Base-by-base conservation (phyloP, 345 rosid species). In the Eucalyptus coolabah region DNA sequence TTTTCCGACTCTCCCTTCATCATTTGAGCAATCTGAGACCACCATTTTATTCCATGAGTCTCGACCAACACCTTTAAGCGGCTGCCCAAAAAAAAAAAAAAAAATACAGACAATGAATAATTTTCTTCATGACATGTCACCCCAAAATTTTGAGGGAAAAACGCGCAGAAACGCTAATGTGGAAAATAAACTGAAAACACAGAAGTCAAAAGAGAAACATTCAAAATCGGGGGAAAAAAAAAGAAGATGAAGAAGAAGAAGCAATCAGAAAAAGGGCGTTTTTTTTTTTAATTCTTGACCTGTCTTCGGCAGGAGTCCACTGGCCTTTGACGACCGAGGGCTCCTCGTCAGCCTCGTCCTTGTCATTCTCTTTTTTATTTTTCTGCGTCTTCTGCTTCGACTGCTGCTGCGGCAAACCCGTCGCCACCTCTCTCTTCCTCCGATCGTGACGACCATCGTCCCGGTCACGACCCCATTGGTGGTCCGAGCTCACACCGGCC, bases 1-100 rank as follows among this genome's bases (percentile, higher is more conserved):
- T 90, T 97, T 97, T 17, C 97, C 99, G 1, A 93, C 92, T 90
- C 99, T 95, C 40, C 98, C 4, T 88, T 86, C 53, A 97, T 89
- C 91, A 93, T 90, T 81, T 91, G 93, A 4, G 98, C 96, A 5
- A 96, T 94, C 32, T 91, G 93, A 37, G 98, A 91, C 99, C 99
- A 96, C 88, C 90, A 94, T 81, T 95, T 93, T 4, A 91, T 86
- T 82, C 98, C 99, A 91, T 93, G 56, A 60, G 91, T 85, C 50
- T 87, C 81, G 88, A 96, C 98, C 86, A 96, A 90, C 28, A 91
- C 91, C 86, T 91, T n/a, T 53, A 97, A 81, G 81, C 91, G 15
- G 59, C 98, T 96, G 86, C 60, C 1, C 60, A 45, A 23, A 9
- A 54, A 54, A 21, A 8, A 8, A 90, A 7, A 21, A 21, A 44